These are phyloP conservation scores for Diaporthe vaccinii DNA, from an alignment of 2,329 filamentous ascomycete genomes.

Conservation along the genomic window DNA sequence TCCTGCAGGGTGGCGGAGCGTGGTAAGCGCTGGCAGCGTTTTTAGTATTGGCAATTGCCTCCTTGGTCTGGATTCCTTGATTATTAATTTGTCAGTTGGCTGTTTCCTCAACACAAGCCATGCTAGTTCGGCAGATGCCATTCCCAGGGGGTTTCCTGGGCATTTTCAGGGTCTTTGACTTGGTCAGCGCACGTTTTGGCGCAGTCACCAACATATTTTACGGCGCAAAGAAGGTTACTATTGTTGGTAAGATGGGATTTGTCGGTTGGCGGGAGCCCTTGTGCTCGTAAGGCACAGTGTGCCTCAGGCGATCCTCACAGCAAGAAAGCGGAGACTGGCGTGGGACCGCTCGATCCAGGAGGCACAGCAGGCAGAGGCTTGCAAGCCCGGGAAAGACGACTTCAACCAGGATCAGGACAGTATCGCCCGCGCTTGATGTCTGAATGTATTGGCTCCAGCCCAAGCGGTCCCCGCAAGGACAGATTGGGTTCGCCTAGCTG, in stretches of 20 bases:
- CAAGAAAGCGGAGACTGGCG: conserved; percentile 6
- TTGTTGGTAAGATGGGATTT: conserved; percentile 15
- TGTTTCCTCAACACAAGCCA: background rate
- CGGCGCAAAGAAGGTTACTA: conserved; percentile 7
- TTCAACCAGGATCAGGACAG: background rate
- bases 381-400: background rate
- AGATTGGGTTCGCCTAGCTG: background rate
- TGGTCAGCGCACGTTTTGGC: background rate
- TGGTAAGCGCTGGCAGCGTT: conserved; percentile 19
- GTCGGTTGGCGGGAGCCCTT: conserved; percentile 24
- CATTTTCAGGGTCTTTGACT: background rate
- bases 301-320: conserved; percentile 13
- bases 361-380: conserved; percentile 7
- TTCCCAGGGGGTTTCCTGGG: background rate
- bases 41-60: background rate
- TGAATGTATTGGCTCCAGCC: conserved; percentile 14
- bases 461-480: background rate
- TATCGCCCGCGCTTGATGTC: background rate
- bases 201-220: background rate
- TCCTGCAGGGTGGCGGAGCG: conserved; percentile 18
- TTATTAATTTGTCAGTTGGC: background rate
- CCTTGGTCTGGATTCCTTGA: background rate
- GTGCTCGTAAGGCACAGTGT: conserved; percentile 24
- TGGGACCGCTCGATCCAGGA: conserved; percentile 9
- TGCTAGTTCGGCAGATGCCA: conserved; percentile 7